Evolutionary conservation across 2,329 filamentous ascomycete species (phyloP).

Genomic region (Remersonia thermophila): DNA sequence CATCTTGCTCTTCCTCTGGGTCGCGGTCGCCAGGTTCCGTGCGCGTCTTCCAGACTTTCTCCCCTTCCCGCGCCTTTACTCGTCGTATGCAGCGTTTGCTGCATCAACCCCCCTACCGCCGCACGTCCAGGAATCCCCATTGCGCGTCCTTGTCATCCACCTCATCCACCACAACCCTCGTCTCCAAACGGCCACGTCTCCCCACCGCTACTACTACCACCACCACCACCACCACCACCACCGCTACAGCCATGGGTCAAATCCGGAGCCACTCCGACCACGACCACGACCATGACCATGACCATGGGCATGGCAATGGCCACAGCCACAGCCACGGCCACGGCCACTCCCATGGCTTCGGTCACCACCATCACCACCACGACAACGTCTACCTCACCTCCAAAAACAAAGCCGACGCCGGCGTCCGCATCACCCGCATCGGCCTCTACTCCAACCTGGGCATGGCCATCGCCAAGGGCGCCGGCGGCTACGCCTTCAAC

Average conservation of each 20-base stretch:
- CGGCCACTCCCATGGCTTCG: slow-evolving; percentile 39
- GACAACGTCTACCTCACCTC: slow-evolving; percentile 77
- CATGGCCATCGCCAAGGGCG: slow-evolving; percentile 88
- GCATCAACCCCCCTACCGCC: slow-evolving; percentile 1
- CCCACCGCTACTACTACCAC: neutral
- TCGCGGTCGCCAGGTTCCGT: slow-evolving; percentile 11
- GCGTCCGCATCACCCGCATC: slow-evolving; percentile 84
- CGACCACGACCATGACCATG: slow-evolving; percentile 44
- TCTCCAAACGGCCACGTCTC: neutral
- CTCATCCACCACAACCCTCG: neutral
- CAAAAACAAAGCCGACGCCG: slow-evolving; percentile 77
- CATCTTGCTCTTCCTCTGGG: neutral
- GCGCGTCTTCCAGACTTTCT: slow-evolving; percentile 21
- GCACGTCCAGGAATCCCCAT: neutral
- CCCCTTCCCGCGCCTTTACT: slow-evolving; percentile 15
- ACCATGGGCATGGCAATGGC: slow-evolving; percentile 49
- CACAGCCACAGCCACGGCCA: slow-evolving; percentile 76
- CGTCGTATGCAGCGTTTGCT: slow-evolving; percentile 14
- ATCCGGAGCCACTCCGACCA: slow-evolving; percentile 39
- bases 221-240: neutral
- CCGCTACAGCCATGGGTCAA: slow-evolving; percentile 25
- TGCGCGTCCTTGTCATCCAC: slow-evolving; percentile 1
- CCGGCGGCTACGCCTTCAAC: slow-evolving; percentile 88
- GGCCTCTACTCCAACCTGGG: slow-evolving; percentile 79
- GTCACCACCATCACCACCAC: slow-evolving; percentile 63